Base-by-base conservation (phyloP, 331 rosid species). In the Phaseolus coccineus region DNA sequence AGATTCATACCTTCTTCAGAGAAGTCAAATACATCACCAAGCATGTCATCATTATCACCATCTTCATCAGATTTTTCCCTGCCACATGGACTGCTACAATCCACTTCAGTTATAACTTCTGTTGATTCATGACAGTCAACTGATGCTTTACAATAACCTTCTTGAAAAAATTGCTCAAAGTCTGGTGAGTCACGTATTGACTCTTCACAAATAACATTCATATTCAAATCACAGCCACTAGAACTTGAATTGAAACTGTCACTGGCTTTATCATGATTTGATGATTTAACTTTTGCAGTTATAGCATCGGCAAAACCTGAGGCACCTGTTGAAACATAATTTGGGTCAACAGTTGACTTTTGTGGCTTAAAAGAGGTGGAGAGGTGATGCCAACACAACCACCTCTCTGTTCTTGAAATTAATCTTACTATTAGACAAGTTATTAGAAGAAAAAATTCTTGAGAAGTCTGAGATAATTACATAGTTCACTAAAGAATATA, bases 21-120 rank as follows among this genome's bases (percentile, higher is more conserved):
- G 88, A 94, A 94, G 77, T 85, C 92, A 87, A 94, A 94, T 61
- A 94, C 87, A 75, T 89, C 92, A 73, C 93, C 97, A 81, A 90
- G 93, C 96, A 92, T 81, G 87, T 89, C 93, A 77, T 88, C 97
- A 63, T 80, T 77, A 55, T 91, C 96, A 14, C 85, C 97, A 76
- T 83, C 94, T 67, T 92, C 96, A 81, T 91, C 96, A 35, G 84
- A 80, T 83, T 94, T 94, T 81, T 89, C 98, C 89, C 93, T 83
- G 78, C 85, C 91, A 77, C 88, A 80, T 52, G 92, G 94, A 84
- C 92, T 81, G 78, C 88, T 82, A 84, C 91, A 84, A 71, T 90
- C 98, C 71, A 82, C 71, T 71, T 93, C 93, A 65, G 92, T 80
- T 71, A 84, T 77, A 79, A 81, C 89, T 78, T 87, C 97, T 24